Evolutionary conservation across 1,284 basidiomycete genomes (phyloP).

Genomic region (Sporisorium sorghi): DNA sequence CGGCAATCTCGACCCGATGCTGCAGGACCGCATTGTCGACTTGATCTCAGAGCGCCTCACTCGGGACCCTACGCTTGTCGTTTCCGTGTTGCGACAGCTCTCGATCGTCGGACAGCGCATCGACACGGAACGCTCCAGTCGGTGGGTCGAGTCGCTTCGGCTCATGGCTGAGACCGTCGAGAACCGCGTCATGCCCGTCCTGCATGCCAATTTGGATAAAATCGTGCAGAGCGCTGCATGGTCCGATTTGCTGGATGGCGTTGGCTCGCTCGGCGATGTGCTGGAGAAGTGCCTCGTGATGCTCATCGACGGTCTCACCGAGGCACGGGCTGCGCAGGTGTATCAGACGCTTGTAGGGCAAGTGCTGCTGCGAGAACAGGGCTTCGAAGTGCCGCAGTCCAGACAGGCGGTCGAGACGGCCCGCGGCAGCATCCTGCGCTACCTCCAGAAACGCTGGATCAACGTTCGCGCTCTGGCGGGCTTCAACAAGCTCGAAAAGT

Average conservation of each 20-base stretch:
- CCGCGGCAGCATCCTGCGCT: conserved; percentile 50
- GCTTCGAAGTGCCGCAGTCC: conserved; percentile 22
- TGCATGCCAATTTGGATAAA: conserved; percentile 45
- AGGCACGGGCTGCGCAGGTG: conserved; percentile 44
- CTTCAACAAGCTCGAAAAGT: conserved; percentile 82
- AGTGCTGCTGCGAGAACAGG: conserved; percentile 60
- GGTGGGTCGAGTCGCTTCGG: conserved; percentile 60
- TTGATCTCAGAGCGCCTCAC: conserved; percentile 33
- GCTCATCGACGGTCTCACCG: conserved; percentile 61
- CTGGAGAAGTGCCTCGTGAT: conserved; percentile 58
- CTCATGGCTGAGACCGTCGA: conserved; percentile 61
- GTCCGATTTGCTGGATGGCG: conserved; percentile 53
- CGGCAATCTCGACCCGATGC: conserved; percentile 52
- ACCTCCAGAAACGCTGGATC: conserved; percentile 74
- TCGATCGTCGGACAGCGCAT: conserved; percentile 51
- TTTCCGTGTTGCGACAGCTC: conserved; percentile 53
- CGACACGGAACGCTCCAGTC: conserved; percentile 51
- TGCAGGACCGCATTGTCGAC: conserved; percentile 52
- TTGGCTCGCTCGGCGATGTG: conserved; percentile 56
- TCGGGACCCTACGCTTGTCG: conserved; percentile 23
- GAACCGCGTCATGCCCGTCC: conserved; percentile 40
- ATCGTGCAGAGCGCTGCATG: conserved; percentile 55
- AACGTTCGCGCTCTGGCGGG: conserved; percentile 81
- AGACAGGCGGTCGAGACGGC: conserved; percentile 55
- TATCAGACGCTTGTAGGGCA: conserved; percentile 60